Evolutionary conservation across 345 rosid species (phyloP).

Genomic region (Cardamine chenopodiifolia): DNA sequence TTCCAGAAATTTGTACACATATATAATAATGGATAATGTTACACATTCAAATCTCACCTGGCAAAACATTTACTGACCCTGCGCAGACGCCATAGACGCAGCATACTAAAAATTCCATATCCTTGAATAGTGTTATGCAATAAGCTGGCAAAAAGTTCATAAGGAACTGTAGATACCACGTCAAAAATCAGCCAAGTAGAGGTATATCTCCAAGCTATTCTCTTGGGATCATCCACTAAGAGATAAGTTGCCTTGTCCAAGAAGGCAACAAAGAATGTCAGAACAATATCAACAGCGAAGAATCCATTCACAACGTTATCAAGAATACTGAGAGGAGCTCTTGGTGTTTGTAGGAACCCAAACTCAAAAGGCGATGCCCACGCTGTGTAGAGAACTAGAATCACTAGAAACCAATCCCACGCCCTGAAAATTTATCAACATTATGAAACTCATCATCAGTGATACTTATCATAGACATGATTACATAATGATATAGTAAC

Average conservation of each 20-base stretch:
- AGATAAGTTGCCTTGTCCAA: constrained; percentile 72
- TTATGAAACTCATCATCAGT: background rate
- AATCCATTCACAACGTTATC: constrained; percentile 70
- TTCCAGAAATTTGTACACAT: background rate
- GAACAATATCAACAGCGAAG: constrained; percentile 67
- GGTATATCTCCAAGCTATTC: constrained; percentile 55
- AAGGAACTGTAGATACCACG: constrained; percentile 68
- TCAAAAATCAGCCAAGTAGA: constrained; percentile 65
- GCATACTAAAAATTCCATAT: constrained; percentile 72
- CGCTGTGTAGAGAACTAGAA: constrained; percentile 78
- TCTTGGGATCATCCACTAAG: constrained; percentile 57
- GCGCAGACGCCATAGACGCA: constrained; percentile 93
- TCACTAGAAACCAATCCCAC: constrained; percentile 73
- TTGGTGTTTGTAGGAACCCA: constrained; percentile 62
- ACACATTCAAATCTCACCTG: constrained; percentile 38
- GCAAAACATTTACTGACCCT: constrained; percentile 73
- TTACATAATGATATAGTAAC: background rate
- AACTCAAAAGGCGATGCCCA: constrained; percentile 94
- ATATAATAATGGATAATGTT: background rate
- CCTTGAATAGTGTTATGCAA: constrained; percentile 54
- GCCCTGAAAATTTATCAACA: constrained; percentile 43
- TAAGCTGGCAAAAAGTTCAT: constrained; percentile 48
- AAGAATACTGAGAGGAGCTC: constrained; percentile 46
- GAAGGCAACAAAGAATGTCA: constrained; percentile 88
- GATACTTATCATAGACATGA: background rate